Percentiles rank a stretch among this genome's conserved stretches.
These are phyloP conservation scores for Magnolia officinalis DNA, from an alignment of 164 flowering plant genomes.

Conservation along the genomic window DNA sequence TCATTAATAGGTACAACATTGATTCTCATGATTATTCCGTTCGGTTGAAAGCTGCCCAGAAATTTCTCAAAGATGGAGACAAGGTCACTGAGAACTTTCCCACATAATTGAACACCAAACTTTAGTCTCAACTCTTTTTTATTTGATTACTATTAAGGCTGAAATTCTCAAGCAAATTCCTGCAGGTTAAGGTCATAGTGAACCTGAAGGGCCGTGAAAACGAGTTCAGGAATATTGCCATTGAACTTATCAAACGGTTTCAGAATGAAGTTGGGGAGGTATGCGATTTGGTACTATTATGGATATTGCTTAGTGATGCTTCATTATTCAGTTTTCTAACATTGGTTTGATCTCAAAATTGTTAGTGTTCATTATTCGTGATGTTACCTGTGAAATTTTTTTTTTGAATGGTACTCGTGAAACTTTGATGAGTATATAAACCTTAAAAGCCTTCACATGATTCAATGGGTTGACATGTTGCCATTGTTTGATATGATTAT, in stretches of 20 bases:
- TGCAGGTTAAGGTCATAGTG: conserved; percentile 87
- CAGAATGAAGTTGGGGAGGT: conserved; percentile 93
- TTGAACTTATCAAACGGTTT: conserved; percentile 77
- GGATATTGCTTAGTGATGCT: too few relatives aligned
- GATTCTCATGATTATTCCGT: conserved; percentile 91
- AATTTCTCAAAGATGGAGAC: conserved; percentile 79
- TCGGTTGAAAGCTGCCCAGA: conserved; percentile 75
- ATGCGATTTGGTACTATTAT: not conserved
- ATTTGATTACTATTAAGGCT: not conserved
- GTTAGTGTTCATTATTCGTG: too few relatives aligned
- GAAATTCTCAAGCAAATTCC: conserved; percentile 11
- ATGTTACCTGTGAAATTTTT: too few relatives aligned
- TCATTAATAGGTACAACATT: conserved; percentile 69
- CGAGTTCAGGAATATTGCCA: conserved; percentile 73
- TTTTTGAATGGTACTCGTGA: too few relatives aligned
- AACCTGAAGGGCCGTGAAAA: conserved; percentile 88
- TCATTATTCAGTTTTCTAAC: too few relatives aligned
- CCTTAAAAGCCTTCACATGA: too few relatives aligned
- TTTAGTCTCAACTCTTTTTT: not conserved
- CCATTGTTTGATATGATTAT: too few relatives aligned
- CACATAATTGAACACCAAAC: not conserved
- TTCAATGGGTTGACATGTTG: too few relatives aligned
- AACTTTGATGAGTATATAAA: too few relatives aligned
- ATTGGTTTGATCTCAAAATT: too few relatives aligned
- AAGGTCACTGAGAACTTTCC: conserved; percentile 43